Conservation (phyloP, 192 early-diverging fungal genomes). For the Paraglomus occultum region DNA sequence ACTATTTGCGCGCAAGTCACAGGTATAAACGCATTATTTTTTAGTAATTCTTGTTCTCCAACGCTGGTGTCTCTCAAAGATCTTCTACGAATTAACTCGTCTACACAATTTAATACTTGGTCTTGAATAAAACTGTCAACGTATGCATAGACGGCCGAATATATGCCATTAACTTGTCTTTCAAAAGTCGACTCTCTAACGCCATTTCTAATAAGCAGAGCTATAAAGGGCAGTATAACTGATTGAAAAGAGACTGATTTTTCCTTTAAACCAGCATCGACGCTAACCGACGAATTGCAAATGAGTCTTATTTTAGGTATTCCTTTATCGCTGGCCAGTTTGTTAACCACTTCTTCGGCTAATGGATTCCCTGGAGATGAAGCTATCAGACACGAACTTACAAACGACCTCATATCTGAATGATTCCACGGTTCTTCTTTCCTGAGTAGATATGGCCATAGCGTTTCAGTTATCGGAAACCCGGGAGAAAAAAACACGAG, state of each 20-base stretch:
- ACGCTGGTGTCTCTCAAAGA: slow-evolving; percentile 22
- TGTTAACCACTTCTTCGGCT: slow-evolving; percentile 31
- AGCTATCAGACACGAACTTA: too few relatives aligned
- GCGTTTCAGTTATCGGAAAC: too few relatives aligned
- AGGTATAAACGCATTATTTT: slow-evolving; percentile 17
- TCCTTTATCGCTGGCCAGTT: slow-evolving; percentile 25
- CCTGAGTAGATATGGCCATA: too few relatives aligned
- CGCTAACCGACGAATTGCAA: slow-evolving; percentile 27
- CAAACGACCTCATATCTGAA: too few relatives aligned
- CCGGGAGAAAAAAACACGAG: too few relatives aligned
- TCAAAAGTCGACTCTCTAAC: slow-evolving; percentile 38
- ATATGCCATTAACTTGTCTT: slow-evolving; percentile 32
- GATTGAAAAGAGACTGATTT: slow-evolving; percentile 36
- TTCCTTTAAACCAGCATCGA: slow-evolving; percentile 27
- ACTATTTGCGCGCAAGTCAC: slow-evolving; percentile 28
- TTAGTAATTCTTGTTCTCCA: neutral
- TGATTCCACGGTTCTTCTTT: too few relatives aligned
- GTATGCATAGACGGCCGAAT: slow-evolving; percentile 33
- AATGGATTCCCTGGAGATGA: too few relatives aligned
- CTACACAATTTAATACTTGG: slow-evolving; percentile 12
- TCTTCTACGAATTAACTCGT: slow-evolving; percentile 30
- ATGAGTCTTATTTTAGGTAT: slow-evolving; percentile 31
- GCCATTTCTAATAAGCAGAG: slow-evolving; percentile 36
- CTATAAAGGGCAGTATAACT: slow-evolving; percentile 42
- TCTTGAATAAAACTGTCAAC: slow-evolving; percentile 30